Conservation (phyloP, 139 green algal species). For the Auxenochlorella protothecoides region DNA sequence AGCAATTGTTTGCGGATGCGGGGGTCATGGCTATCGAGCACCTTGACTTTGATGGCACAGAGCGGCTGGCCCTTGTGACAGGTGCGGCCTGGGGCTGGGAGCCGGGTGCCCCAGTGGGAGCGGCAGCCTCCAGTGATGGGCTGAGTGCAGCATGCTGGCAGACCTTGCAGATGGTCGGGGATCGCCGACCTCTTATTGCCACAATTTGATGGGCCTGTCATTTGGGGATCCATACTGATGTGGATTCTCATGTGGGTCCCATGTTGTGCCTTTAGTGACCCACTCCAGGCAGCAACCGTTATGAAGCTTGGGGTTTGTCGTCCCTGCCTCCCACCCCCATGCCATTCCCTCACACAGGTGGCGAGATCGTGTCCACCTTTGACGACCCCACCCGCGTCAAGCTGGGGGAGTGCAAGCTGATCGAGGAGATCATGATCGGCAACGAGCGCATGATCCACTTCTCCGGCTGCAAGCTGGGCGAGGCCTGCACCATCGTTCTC, state of each 20-base stretch:
- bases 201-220: too few species aligned
- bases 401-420: slow-evolving; percentile 78
- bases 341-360: slow-evolving; percentile 38
- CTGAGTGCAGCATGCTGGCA: too few species aligned
- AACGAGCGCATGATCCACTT: slow-evolving; percentile 96
- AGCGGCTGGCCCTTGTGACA: slow-evolving; percentile 92
- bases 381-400: slow-evolving; percentile 70
- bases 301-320: too few species aligned
- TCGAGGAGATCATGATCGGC: slow-evolving; percentile 95
- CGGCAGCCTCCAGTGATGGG: too few species aligned
- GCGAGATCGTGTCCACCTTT: slow-evolving; percentile 96
- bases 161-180: too few species aligned
- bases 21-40: slow-evolving; percentile 74
- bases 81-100: slow-evolving; percentile 6
- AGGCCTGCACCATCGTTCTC: slow-evolving; percentile 97
- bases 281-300: too few species aligned
- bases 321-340: too few species aligned
- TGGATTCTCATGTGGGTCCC: too few species aligned
- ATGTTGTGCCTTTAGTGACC: too few species aligned
- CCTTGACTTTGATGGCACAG: slow-evolving; percentile 89
- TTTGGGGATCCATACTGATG: too few species aligned
- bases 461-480: slow-evolving; percentile 75
- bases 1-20: slow-evolving; percentile 84
- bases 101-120: too few species aligned
- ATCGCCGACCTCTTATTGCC: too few species aligned